Evolutionary conservation across 1,284 basidiomycete species (phyloP), one percentile per base, ranked within the genome.

Genomic region (Malassezia globosa): DNA sequence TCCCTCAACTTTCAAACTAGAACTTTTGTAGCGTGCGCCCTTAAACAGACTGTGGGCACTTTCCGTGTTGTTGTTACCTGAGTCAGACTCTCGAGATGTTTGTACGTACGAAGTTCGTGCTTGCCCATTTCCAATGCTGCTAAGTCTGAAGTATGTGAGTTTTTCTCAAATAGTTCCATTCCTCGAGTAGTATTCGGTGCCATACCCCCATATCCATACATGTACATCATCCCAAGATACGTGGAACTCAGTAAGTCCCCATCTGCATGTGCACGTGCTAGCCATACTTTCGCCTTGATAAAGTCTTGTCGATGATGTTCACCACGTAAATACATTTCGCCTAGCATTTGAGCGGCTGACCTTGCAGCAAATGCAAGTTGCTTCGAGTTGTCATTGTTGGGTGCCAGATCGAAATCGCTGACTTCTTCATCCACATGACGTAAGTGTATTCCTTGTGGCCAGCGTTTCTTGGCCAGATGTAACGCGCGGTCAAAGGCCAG

Each of bases 251-350:
- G 89, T 55, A 82, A 79, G 62, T 96, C 89, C 25, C 82, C 82
- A 19, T 55, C 56, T 16, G 55, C 55, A 26, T 67, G 82, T 0
- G 88, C 92, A 37, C 90, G 77, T 61, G 87, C 83, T 64, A 90
- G 90, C 94, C 94, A 99, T 73, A 92, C 80, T 74, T 82, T 86
- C 11, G 92, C 94, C 51, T 81, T 74, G 18, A 74, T 75, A 34
- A 79, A 78, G 72, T 96, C 85, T 57, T 79, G 77, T 62, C 82
- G 82, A 19, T 87, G 81, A 7, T 92, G 92, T 70, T 97, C 94
- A 0, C 92, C 92, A 31, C 94, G 77, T 33, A 99, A 74, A 60
- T 85, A 86, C 89, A 97, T 96, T 49, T 85, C 78, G 0, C 92
- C 94, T 1, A 97, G 72, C 40, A 66, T 49, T 25, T 55, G 53